phyloP scores from a whole-genome alignment of 805 yeast species.

The Zygosaccharomyces pseudorouxii region DNA sequence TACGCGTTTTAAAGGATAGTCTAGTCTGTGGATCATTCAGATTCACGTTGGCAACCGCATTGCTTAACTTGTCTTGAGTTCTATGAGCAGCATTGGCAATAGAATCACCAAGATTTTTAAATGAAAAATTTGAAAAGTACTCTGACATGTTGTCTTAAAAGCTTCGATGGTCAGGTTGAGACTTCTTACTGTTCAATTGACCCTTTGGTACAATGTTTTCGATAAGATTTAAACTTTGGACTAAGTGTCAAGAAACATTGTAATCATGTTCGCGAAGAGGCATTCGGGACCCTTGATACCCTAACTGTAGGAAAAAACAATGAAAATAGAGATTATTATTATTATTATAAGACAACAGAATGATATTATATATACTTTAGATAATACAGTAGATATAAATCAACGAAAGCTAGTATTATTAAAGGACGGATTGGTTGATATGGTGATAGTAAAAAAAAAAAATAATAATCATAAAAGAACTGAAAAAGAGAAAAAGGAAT shows the following conservation, averaged over 20 bases:
- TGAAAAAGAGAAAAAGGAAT: not conserved
- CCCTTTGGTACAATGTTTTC: not conserved
- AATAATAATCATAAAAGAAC: not conserved
- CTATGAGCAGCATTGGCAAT: slow-evolving; percentile 32
- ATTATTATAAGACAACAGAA: not conserved
- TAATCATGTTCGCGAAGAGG: not conserved
- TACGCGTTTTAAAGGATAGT: slow-evolving; percentile 27
- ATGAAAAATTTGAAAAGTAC: slow-evolving; percentile 24
- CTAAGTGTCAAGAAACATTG: not conserved
- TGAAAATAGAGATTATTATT: not conserved
- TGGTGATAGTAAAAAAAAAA: not conserved
- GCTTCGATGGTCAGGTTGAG: not conserved
- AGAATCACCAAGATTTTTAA: slow-evolving; percentile 31
- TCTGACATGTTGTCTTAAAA: slow-evolving; percentile 8
- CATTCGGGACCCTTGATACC: not conserved
- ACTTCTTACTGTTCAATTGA: not conserved
- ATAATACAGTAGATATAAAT: not conserved
- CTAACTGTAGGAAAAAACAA: not conserved
- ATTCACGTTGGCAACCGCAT: slow-evolving; percentile 27
- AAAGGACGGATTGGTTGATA: not conserved
- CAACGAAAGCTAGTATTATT: not conserved
- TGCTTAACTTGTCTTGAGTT: slow-evolving; percentile 29
- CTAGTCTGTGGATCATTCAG: slow-evolving; percentile 32
- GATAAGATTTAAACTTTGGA: not conserved
- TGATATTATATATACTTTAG: not conserved